phyloP scores from a whole-genome alignment of 2,329 filamentous ascomycete species.

The Dactylellina parvicollis region DNA sequence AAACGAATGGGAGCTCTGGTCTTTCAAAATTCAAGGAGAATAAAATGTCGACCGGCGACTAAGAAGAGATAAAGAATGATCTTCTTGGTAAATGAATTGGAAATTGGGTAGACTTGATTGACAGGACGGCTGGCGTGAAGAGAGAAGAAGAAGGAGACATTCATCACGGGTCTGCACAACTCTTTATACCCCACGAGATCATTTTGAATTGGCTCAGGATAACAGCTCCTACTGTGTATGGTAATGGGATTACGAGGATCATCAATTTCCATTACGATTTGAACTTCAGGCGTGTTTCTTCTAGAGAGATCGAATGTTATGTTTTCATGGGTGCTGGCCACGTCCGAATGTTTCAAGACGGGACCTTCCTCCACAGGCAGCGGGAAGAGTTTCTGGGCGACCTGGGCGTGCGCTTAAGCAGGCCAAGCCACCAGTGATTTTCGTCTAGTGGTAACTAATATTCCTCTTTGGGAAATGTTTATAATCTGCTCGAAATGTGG shows the following conservation, averaged over 20 bases:
- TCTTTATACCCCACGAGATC: constrained; percentile 39
- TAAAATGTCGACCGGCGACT: constrained; percentile 53
- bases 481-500: not conserved
- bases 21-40: constrained; percentile 32
- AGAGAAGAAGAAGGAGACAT: constrained; percentile 32
- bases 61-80: constrained; percentile 33
- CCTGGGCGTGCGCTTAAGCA: constrained; percentile 24
- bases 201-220: too few species aligned
- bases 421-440: not conserved
- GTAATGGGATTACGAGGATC: constrained; percentile 1
- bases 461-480: not conserved
- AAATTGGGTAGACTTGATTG: constrained; percentile 42
- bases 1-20: constrained; percentile 4
- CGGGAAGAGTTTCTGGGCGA: not conserved
- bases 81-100: constrained; percentile 36
- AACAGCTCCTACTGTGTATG: not conserved
- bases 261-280: constrained; percentile 14
- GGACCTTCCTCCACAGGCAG: not conserved
- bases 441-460: not conserved
- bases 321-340: constrained; percentile 19
- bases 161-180: not conserved
- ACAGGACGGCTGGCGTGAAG: constrained; percentile 53
- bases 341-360: constrained; percentile 33
- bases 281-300: constrained; percentile 44
- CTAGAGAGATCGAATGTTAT: constrained; percentile 20